A percentile compares a stretch with the other conserved stretches of the same genome.
Evolutionary conservation across 192 early-diverging fungal genomes (phyloP).

Genomic region (Bifiguratus adelaidae): DNA sequence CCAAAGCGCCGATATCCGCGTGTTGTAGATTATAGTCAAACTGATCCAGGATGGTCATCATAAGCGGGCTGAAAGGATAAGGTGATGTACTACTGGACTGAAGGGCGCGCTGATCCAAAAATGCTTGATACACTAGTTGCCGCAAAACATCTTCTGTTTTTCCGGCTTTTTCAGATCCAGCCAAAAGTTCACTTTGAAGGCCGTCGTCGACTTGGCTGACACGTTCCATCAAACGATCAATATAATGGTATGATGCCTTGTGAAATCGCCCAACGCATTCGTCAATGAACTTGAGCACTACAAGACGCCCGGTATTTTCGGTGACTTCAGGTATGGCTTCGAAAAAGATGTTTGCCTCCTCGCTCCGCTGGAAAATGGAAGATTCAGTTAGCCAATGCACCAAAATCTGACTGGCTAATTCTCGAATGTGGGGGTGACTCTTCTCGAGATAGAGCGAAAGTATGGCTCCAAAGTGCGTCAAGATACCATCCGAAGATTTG

Average conservation of each 20-base stretch:
- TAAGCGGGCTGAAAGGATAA: conserved; percentile 39
- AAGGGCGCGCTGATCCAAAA: too few species aligned
- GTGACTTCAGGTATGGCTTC: conserved; percentile 31
- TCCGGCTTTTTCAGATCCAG: too few species aligned
- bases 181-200: too few species aligned
- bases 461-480: conserved; percentile 16
- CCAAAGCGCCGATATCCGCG: too few species aligned
- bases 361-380: conserved; percentile 43
- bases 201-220: conserved; percentile 14
- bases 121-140: too few species aligned
- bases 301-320: conserved; percentile 12
- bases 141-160: too few species aligned
- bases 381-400: conserved; percentile 38
- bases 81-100: too few species aligned
- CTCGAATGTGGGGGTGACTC: conserved; percentile 26
- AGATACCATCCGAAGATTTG: conserved; percentile 30
- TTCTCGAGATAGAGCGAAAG: conserved; percentile 41
- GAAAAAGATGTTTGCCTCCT: conserved; percentile 47
- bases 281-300: conserved; percentile 52
- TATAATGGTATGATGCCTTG: conserved; percentile 45
- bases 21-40: too few species aligned
- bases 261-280: conserved; percentile 46
- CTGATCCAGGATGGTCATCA: conserved; percentile 31
- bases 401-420: conserved; percentile 26
- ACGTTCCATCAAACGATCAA: conserved; percentile 39